These are phyloP conservation scores for Cylindrodendrum hubeiense DNA, from an alignment of 2,329 filamentous ascomycete species.

Conservation along the genomic window DNA sequence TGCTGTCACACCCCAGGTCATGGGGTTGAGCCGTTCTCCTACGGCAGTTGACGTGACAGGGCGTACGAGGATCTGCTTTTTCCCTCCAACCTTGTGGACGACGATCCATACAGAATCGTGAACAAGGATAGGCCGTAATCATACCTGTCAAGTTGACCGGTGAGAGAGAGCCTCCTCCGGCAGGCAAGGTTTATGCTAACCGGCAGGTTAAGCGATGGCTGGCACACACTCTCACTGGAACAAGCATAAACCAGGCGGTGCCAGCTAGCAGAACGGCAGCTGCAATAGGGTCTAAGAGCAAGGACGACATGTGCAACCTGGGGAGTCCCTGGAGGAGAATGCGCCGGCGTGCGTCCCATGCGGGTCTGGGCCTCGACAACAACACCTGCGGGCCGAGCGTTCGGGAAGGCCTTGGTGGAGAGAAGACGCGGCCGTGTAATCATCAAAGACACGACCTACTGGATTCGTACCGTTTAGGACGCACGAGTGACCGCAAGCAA, in stretches of 20 bases:
- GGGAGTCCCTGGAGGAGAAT: conserved; percentile 7
- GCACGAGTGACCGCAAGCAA: conserved; percentile 16
- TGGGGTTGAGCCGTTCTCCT: not conserved
- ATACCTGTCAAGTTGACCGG: conserved; percentile 40
- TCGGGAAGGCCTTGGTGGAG: conserved; percentile 18
- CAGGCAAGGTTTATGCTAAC: conserved; percentile 35
- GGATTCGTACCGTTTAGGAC: conserved; percentile 12
- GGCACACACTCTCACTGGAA: conserved; percentile 21
- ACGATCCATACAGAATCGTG: conserved; percentile 31
- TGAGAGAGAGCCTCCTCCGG: conserved; percentile 30
- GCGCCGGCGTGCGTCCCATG: not conserved
- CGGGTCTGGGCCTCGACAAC: conserved; percentile 16
- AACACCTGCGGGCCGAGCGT: conserved; percentile 28
- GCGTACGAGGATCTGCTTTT: conserved; percentile 16
- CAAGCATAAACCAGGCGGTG: conserved; percentile 34
- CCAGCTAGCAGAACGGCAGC: conserved; percentile 13
- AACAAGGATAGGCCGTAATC: conserved; percentile 34
- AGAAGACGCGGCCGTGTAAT: conserved; percentile 10
- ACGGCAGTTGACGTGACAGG: conserved; percentile 24
- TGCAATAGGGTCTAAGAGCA: conserved; percentile 9
- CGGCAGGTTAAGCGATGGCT: conserved; percentile 20
- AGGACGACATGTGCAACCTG: conserved; percentile 13
- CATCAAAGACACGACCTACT: not conserved
- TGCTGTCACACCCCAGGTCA: not conserved
- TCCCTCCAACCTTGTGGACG: conserved; percentile 11